phyloP scores from a whole-genome alignment of 345 rosid species.

The Syzygium grande region DNA sequence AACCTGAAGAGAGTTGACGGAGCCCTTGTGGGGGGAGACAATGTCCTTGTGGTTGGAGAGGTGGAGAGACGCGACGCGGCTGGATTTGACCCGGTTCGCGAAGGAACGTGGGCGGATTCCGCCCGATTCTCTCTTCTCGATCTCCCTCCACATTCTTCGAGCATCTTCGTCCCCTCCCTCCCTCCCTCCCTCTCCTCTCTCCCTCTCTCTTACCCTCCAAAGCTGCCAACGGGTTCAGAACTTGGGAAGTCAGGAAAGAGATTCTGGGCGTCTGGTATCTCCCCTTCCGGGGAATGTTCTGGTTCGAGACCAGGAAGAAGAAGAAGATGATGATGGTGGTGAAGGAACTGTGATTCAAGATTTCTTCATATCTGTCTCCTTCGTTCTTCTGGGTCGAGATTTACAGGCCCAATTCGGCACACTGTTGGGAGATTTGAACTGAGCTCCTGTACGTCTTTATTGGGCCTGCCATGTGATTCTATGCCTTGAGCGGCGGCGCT shows the following conservation, averaged over 20 bases:
- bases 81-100: slow-evolving; percentile 50
- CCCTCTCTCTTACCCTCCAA: neutral
- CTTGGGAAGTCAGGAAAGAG: neutral
- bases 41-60: slow-evolving; percentile 79
- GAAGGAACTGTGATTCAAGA: neutral
- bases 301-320: neutral
- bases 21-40: slow-evolving; percentile 75
- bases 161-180: slow-evolving; percentile 3
- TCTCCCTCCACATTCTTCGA: slow-evolving; percentile 80
- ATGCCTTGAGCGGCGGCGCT: neutral
- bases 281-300: neutral
- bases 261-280: neutral
- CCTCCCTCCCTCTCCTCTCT: neutral
- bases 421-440: neutral
- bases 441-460: neutral
- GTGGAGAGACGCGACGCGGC: slow-evolving; percentile 43
- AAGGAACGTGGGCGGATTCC: slow-evolving; percentile 53
- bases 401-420: neutral
- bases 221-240: neutral
- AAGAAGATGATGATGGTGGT: no score
- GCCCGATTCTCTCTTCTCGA: slow-evolving; percentile 82
- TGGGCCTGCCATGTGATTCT: neutral
- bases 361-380: neutral
- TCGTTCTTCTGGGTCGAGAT: neutral
- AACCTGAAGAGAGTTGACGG: slow-evolving; percentile 92